Percentiles rank a stretch among this genome's conserved stretches.
Evolutionary conservation across 1,139 yeast species (phyloP).

Genomic region (Debaryomyces coudertii): DNA sequence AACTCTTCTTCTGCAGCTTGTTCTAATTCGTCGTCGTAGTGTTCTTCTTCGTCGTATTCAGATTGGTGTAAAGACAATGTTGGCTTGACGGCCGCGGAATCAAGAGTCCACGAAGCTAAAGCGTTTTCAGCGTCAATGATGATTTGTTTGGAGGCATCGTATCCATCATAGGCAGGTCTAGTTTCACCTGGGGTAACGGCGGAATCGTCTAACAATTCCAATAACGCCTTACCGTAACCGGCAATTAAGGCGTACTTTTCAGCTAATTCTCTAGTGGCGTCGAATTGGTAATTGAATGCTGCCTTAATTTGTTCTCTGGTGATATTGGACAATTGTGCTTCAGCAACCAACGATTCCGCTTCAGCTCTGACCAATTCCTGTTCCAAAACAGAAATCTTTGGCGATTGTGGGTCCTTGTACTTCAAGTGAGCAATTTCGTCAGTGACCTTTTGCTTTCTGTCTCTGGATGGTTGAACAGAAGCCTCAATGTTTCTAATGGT

Average conservation of each 20-base stretch:
- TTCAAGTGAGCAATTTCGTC: conserved; percentile 97
- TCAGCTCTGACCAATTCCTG: conserved; percentile 99
- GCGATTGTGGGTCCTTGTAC: conserved; percentile 97
- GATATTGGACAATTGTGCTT: conserved; percentile 96
- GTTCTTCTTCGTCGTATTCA: conserved; percentile 67
- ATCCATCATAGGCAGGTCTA: conserved; percentile 97
- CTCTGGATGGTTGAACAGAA: conserved; percentile 97
- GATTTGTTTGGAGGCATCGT: conserved; percentile 97
- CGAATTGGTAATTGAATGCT: conserved; percentile 96
- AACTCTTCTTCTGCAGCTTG: conserved; percentile 51
- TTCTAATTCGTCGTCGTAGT: conserved; percentile 55
- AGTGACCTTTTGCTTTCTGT: conserved; percentile 95
- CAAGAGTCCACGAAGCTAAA: conserved; percentile 94
- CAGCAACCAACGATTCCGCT: conserved; percentile 98
- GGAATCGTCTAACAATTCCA: conserved; percentile 93
- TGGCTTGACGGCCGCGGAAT: conserved; percentile 94
- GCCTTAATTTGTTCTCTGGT: conserved; percentile 98
- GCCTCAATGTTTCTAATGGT: conserved; percentile 95
- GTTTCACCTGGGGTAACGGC: conserved; percentile 99
- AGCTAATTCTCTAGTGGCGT: conserved; percentile 92
- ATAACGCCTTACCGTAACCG: conserved; percentile 96
- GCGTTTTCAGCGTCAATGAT: conserved; percentile 97
- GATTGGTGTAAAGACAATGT: conserved; percentile 85
- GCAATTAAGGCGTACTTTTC: conserved; percentile 97
- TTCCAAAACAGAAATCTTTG: conserved; percentile 91